Evolutionary conservation across 2,329 filamentous ascomycete species (phyloP).

Genomic region (Aspergillus unguis): DNA sequence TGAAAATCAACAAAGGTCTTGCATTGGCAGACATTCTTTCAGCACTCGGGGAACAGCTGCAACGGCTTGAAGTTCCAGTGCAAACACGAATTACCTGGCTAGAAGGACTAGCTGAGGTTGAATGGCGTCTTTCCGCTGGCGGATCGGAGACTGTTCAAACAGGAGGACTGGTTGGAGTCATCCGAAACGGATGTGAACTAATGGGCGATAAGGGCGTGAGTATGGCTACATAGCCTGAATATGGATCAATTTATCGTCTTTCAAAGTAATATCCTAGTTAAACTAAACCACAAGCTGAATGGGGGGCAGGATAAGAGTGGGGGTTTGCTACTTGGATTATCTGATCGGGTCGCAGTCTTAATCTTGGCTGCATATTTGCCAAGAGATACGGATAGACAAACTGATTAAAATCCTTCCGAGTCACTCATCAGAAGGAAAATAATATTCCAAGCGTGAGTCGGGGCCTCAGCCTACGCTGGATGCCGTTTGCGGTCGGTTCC

Average conservation of each 20-base stretch:
- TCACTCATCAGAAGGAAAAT: too few relatives aligned
- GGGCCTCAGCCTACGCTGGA: too few relatives aligned
- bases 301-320: conserved; percentile 5
- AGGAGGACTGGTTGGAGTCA: conserved; percentile 83
- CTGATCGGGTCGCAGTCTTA: neutral
- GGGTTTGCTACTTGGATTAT: neutral
- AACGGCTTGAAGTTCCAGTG: conserved; percentile 75
- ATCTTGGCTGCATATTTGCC: neutral
- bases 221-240: neutral
- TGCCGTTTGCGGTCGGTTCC: neutral
- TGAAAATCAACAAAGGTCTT: conserved; percentile 81
- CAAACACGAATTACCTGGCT: conserved; percentile 91
- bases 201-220: conserved; percentile 44
- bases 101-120: conserved; percentile 84
- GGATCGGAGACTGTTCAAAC: conserved; percentile 87
- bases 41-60: conserved; percentile 75
- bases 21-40: conserved; percentile 93
- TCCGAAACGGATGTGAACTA: conserved; percentile 81
- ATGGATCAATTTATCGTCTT: neutral
- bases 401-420: neutral
- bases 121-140: conserved; percentile 84
- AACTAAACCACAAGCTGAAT: too few relatives aligned
- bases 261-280: neutral
- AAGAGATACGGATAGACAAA: conserved; percentile 1
- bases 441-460: too few relatives aligned